These are phyloP conservation scores for Leishmania gerbilli DNA, from an alignment of 208 protist genomes.

Conservation along the genomic window DNA sequence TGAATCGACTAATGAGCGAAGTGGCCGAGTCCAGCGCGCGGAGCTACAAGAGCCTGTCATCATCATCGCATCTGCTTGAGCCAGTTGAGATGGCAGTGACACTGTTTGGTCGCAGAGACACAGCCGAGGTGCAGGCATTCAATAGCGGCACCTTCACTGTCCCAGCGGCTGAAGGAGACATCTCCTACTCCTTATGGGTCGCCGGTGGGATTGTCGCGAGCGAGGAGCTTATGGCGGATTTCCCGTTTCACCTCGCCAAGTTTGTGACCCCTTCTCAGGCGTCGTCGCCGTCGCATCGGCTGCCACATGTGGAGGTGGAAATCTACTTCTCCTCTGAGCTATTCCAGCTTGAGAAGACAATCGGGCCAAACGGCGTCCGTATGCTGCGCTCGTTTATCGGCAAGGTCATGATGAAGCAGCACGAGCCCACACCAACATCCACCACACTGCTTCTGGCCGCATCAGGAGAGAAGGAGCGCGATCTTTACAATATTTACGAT, in stretches of 20 bases:
- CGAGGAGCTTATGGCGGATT: conserved; percentile 58
- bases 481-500: conserved; percentile 36
- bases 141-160: conserved; percentile 51
- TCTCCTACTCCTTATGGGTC: conserved; percentile 88
- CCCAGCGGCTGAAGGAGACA: conserved; percentile 61
- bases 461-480: conserved; percentile 29
- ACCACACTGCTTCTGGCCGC: conserved; percentile 66
- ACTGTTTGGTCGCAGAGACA: conserved; percentile 63
- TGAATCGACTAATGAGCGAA: conserved; percentile 65
- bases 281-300: conserved; percentile 14
- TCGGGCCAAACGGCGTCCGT: conserved; percentile 65
- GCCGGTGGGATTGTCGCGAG: conserved; percentile 69
- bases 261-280: conserved; percentile 37
- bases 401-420: conserved; percentile 70
- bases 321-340: conserved; percentile 88
- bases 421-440: conserved; percentile 69
- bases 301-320: conserved; percentile 70
- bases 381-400: conserved; percentile 78
- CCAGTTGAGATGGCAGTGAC: conserved; percentile 62
- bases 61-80: conserved; percentile 78
- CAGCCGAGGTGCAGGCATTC: conserved; percentile 64
- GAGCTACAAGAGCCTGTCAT: conserved; percentile 81
- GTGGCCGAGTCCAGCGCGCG: conserved; percentile 61
- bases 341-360: conserved; percentile 58
- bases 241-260: conserved; percentile 84